phyloP scores from a whole-genome alignment of 371 early-diverging fungal genomes.

The Thermomucor indicae-seudaticae region DNA sequence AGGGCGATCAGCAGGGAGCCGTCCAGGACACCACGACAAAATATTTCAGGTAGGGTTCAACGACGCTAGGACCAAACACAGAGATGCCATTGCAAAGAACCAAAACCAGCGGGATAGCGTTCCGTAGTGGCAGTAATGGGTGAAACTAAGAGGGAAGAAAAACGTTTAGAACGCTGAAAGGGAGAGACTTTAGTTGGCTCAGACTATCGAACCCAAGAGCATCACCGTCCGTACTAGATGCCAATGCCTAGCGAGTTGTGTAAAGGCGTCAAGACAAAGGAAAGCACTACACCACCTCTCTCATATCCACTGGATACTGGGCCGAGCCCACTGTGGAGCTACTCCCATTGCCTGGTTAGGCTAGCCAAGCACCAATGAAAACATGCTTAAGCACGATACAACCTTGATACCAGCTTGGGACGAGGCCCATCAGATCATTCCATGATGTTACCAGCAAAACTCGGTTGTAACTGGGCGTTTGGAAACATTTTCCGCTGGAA shows the following conservation, averaged over 20 bases:
- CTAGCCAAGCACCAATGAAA: no score
- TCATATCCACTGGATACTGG: slow-evolving; percentile 76
- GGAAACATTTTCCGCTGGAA: no score
- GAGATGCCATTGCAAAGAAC: slow-evolving; percentile 26
- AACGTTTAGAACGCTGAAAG: background rate
- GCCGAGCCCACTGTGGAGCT: slow-evolving; percentile 75
- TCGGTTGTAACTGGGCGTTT: no score
- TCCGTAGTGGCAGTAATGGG: slow-evolving; percentile 32
- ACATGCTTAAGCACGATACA: no score
- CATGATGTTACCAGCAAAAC: no score
- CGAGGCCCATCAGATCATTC: no score
- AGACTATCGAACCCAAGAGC: no score
- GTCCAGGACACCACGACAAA: no score
- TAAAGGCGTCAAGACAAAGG: slow-evolving; percentile 58
- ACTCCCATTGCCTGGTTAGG: no score
- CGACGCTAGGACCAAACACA: slow-evolving; percentile 30
- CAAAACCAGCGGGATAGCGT: slow-evolving; percentile 37
- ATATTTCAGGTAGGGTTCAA: slow-evolving; percentile 26
- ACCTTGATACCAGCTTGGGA: no score
- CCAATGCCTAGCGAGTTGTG: slow-evolving; percentile 32
- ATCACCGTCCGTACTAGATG: background rate
- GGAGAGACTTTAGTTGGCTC: no score
- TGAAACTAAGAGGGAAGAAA: slow-evolving; percentile 18
- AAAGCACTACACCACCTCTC: slow-evolving; percentile 71
- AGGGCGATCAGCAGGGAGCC: no score